Evolutionary conservation across 768 basidiomycete genomes (phyloP), one percentile per base, ranked within the genome.

Genomic region (Gelatoporia subvermispora): DNA sequence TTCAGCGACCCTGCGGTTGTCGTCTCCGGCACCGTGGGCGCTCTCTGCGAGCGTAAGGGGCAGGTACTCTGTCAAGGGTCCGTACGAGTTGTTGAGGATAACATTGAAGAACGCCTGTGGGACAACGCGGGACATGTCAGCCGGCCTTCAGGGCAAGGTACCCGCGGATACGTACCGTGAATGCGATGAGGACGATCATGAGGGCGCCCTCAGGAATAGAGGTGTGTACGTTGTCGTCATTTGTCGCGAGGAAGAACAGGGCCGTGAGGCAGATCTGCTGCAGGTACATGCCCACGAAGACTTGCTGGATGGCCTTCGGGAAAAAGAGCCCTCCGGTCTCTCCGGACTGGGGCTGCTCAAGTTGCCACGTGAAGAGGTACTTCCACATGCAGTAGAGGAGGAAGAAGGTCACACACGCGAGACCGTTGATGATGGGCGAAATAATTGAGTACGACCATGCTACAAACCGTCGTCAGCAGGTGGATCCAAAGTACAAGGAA

Each of bases 251-350:
- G 84, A 99, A 97, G 78, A 98, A 96, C 52, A 97, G 69, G 3
- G 88, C 89, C 25, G 78, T 77, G 31, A 96, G 71, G 63, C 88
- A 93, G 42, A 97, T 60, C 63, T 96, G 85, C 64, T 94, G 81
- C 39, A 99, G 76, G 63, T 99, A 99, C 63, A 98, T 59, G 3
- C 95, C 96, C 18, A 93, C 91, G 55, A 98, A 97, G 24, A 95
- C 61, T 60, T 98, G 96, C 42, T 89, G 83, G 22, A 98, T 80
- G 4, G 96, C 95, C 66, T 85, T 89, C 20, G 94, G 94, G 76
- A 93, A 98, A 75, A 96, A 98, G 42, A 90, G 63, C 0, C 96
- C 96, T 34, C 95, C 95, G 0, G 93, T 95, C 47, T 96, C 93
- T 43, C 71, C 71, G 3, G 75, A 67, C 0, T 75, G 62, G 3